Evolutionary conservation across 2,329 filamentous ascomycete genomes (phyloP).

Genomic region (Aspergillus terreus): DNA sequence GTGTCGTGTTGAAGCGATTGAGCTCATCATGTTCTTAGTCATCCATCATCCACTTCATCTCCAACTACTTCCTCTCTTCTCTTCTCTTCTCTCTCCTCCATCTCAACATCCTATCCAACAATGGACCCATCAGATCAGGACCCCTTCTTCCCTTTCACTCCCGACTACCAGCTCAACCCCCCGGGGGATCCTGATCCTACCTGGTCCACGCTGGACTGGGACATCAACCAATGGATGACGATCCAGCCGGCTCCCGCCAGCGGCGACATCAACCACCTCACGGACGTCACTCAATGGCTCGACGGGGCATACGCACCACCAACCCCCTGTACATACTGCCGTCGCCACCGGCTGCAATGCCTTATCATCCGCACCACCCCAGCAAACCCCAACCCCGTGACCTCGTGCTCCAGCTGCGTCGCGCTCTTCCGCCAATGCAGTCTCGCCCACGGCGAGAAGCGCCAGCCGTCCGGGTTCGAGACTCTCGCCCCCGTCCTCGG

Average conservation of each 20-base stretch:
- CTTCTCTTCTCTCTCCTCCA: background rate
- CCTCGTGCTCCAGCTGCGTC: conserved; percentile 50
- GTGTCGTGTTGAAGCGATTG: too few species aligned
- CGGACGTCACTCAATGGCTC: conserved; percentile 30
- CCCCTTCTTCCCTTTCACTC: too few species aligned
- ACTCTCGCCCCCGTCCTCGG: conserved; percentile 47
- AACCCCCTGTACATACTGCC: conserved; percentile 45
- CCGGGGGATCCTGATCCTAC: too few species aligned
- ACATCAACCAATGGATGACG: background rate
- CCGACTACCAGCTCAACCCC: too few species aligned
- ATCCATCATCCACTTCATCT: too few species aligned
- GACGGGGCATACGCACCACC: conserved; percentile 43
- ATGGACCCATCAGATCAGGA: background rate
- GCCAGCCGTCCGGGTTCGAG: conserved; percentile 46
- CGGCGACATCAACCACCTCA: conserved; percentile 6
- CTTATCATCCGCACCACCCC: conserved; percentile 46
- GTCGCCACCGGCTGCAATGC: conserved; percentile 45
- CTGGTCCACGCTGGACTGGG: background rate
- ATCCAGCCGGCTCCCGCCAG: background rate
- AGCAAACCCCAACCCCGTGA: conserved; percentile 49
- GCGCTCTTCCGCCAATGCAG: conserved; percentile 51
- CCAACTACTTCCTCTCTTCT: too few species aligned
- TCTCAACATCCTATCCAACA: too few species aligned
- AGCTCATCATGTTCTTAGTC: too few species aligned
- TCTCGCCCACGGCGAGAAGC: conserved; percentile 44